Base-by-base conservation (phyloP, 2,329 filamentous ascomycete genomes). In the Trichocomaceae sp. region DNA sequence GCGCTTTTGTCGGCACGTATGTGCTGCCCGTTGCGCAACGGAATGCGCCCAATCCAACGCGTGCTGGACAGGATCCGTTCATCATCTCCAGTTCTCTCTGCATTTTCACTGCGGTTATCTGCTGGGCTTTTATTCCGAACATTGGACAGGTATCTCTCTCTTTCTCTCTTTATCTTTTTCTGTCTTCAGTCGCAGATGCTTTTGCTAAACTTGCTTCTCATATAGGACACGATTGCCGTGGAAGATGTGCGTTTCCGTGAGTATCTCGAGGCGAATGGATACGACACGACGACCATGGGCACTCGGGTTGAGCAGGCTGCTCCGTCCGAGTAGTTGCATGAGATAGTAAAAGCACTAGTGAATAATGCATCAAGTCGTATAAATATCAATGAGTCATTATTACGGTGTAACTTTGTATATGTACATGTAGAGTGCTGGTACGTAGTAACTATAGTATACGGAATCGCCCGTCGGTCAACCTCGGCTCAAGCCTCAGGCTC, bases 1-100 rank as follows among this genome's bases (percentile, higher is more conserved):
- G 75, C 49, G 91, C 90, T 2, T 96, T 96, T 62, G 83, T 95
- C 8, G 91, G 91, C 9, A 89, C 86, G 1, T 91, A 88, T 63
- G 84, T 93, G 12, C 90, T 93, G 65, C 85, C 86, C 0, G 81
- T 90, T 57, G 86, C 90, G 54, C 71, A 76, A 58, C 73, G 77
- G 23, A 77, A 83, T 50, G 79, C 79, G 0, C 83, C 76, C 53
- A 75, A 79, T 52, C 71, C 72, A 0, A 72, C 80, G 19, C 78
- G 81, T 19, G 77, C 79, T 5, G 88, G 88, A 0, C 90, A 96
- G 67, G 90, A 95, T 61, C 90, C 90, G 0, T 96, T 96, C 74
- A 96, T 84, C 70, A 88, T 96, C n/a, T 85, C 85, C 1, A 87
- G 85, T 39, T 77, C 81, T 22, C 71, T 96, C 54, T 93, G 88